Conservation (phyloP, 1,139 yeast species). For the Protomyces inundatus region DNA sequence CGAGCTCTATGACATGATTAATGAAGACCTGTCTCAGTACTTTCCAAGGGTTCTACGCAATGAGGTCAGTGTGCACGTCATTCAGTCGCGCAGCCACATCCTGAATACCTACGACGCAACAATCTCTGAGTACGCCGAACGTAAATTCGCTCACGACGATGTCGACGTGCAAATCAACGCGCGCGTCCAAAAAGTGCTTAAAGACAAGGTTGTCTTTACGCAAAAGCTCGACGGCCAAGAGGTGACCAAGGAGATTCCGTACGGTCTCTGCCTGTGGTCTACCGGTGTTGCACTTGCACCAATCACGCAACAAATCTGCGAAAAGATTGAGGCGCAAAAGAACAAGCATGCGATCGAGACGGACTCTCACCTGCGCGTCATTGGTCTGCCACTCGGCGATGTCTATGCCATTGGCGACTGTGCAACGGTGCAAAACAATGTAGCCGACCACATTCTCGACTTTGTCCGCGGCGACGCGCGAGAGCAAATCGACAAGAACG, state of each 20-base stretch:
- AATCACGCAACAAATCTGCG: slow-evolving; percentile 49
- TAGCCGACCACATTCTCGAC: slow-evolving; percentile 48
- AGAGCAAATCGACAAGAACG: slow-evolving; percentile 22
- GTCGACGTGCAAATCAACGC: slow-evolving; percentile 57
- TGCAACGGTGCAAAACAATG: slow-evolving; percentile 54
- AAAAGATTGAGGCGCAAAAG: slow-evolving; percentile 45
- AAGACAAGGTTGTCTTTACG: slow-evolving; percentile 51
- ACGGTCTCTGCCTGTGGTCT: slow-evolving; percentile 62
- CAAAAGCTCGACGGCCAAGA: slow-evolving; percentile 46
- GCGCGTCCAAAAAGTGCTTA: slow-evolving; percentile 52
- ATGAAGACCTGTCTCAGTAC: slow-evolving; percentile 53
- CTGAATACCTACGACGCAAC: slow-evolving; percentile 59
- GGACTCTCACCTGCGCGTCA: slow-evolving; percentile 57
- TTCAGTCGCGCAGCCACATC: slow-evolving; percentile 60
- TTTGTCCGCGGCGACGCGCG: slow-evolving; percentile 34
- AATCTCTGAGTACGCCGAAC: slow-evolving; percentile 57
- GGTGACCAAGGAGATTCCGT: slow-evolving; percentile 49
- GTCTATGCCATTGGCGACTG: slow-evolving; percentile 64
- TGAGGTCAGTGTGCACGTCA: slow-evolving; percentile 56
- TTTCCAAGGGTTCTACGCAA: slow-evolving; percentile 57
- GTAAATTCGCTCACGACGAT: slow-evolving; percentile 53
- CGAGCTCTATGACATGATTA: slow-evolving; percentile 87
- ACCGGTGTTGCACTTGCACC: slow-evolving; percentile 63
- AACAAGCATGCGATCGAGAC: slow-evolving; percentile 62
- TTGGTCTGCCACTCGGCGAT: slow-evolving; percentile 58